Percentiles rank a stretch among this genome's conserved stretches.
These are phyloP conservation scores for Rubia occidens DNA, from an alignment of 305 asterid species.

Conservation along the genomic window DNA sequence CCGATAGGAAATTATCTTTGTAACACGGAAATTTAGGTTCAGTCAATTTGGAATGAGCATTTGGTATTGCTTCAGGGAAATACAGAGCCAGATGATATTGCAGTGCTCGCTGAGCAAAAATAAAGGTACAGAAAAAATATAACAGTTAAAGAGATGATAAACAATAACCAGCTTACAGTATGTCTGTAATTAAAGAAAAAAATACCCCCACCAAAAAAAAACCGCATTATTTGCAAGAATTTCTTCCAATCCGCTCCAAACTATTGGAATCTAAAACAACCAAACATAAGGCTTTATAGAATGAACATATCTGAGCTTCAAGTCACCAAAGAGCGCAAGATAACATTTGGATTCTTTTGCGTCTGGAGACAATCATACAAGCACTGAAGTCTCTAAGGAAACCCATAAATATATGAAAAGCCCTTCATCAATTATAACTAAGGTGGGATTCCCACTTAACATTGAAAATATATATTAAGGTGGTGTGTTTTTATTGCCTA, in stretches of 20 bases:
- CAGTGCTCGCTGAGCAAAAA: conserved; percentile 2
- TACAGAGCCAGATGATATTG: not conserved
- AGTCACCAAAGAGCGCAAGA: not conserved
- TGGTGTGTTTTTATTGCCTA: not conserved
- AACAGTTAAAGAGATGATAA: not conserved
- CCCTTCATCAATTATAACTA: not conserved
- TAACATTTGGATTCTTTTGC: not conserved
- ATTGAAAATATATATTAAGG: not conserved
- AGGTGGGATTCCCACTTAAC: not conserved
- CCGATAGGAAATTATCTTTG: no score
- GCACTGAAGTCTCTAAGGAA: not conserved
- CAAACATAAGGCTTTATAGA: not conserved
- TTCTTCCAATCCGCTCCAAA: not conserved
- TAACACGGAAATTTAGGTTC: no score
- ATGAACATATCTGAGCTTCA: not conserved
- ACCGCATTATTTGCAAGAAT: not conserved
- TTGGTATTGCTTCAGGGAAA: no score
- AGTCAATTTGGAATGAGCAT: no score
- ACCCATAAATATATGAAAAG: not conserved
- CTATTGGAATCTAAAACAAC: not conserved
- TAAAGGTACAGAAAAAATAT: not conserved
- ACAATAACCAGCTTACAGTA: not conserved
- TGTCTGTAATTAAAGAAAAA: no score
- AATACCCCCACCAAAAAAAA: not conserved
- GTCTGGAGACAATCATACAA: no score